A percentile compares a stretch with the other conserved stretches of the same genome.
These are phyloP conservation scores for Pseudotsuga menziesii DNA, from an alignment of 75 land plant genomes.

Conservation along the genomic window DNA sequence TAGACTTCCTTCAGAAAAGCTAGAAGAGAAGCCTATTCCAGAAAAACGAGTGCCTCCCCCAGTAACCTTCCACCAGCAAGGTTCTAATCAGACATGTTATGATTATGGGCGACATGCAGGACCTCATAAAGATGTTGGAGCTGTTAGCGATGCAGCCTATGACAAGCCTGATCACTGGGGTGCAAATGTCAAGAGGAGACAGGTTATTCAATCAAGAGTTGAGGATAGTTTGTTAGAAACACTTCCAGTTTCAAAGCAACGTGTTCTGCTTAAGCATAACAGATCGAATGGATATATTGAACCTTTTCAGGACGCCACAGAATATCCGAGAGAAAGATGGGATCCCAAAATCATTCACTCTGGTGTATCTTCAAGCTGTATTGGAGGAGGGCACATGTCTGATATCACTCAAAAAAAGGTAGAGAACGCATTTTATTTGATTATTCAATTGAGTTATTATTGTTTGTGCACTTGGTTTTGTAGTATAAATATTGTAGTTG, in stretches of 20 bases:
- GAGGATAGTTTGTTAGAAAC: constrained; percentile 20
- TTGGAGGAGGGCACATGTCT: constrained; percentile 46
- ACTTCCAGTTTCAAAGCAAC: constrained; percentile 22
- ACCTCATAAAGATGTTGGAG: constrained; percentile 28
- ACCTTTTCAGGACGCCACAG: constrained; percentile 34
- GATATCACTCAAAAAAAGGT: constrained; percentile 90
- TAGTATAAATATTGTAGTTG: no score
- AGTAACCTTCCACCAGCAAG: constrained; percentile 26
- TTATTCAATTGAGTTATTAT: not conserved
- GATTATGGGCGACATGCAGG: constrained; percentile 25
- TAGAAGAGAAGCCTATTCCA: constrained; percentile 35
- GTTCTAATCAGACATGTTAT: constrained; percentile 14
- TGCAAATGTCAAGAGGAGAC: constrained; percentile 40
- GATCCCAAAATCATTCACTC: constrained; percentile 24
- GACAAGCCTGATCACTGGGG: constrained; percentile 41
- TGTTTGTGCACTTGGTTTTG: no score
- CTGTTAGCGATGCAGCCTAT: constrained; percentile 18
- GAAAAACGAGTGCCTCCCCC: constrained; percentile 26
- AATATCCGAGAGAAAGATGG: constrained; percentile 44
- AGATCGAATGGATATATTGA: constrained; percentile 29
- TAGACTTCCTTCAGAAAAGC: constrained; percentile 38
- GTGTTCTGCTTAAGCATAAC: constrained; percentile 43
- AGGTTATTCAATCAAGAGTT: constrained; percentile 33
- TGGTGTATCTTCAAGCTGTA: constrained; percentile 15
- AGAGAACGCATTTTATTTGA: not conserved